Base-by-base conservation (phyloP, 257 asterid species). In the Ilex asprella region DNA sequence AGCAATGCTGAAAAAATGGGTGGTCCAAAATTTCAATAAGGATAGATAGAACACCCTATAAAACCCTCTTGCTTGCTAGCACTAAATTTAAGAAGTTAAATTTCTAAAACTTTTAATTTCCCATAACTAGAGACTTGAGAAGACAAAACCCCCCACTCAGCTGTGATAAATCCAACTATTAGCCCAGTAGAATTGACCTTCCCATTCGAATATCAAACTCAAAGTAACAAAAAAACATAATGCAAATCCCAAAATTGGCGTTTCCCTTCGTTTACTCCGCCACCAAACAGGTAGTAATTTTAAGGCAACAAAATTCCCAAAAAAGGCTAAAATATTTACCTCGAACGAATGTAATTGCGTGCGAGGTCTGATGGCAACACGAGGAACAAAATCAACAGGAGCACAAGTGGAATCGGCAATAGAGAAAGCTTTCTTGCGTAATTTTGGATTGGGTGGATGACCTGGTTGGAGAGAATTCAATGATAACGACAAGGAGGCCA, bases 401-500 rank as follows among this genome's bases (percentile, higher is more conserved):
- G 66, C 55, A 7, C 82, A 70, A 10, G 79, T 72, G 68, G 61
- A 51, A 31, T 71, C 70, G 6, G 82, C 70, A 71, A 70, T 66
- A 32, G 84, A 81, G 62, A 83, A 77, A 46, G 63, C 69, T 73
- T 79, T 75, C 64, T 64, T 82, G 56, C 64, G 76, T 50, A 75
- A 50, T 62, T 75, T 64, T 62, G 59, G 83, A 63, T 70, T 63
- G 49, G 68, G 67, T 30, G 81, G 79, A 58, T 61, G 58, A 67
- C 75, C 59, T 66, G 81, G 74, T 64, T 66, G 84, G 10, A 73
- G 67, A 68, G 83, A 73, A 70, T 70, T 73, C 68, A 75, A 56
- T 64, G 86, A 68, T 54, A 86, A 76, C 30, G 92, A 70, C 59
- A 78, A 71, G 55, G 90, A 71, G 47, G 83, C 74, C 43, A 76